These are phyloP conservation scores for Xylaria intraflava DNA, from an alignment of 495 filamentous ascomycete species.

Conservation along the genomic window DNA sequence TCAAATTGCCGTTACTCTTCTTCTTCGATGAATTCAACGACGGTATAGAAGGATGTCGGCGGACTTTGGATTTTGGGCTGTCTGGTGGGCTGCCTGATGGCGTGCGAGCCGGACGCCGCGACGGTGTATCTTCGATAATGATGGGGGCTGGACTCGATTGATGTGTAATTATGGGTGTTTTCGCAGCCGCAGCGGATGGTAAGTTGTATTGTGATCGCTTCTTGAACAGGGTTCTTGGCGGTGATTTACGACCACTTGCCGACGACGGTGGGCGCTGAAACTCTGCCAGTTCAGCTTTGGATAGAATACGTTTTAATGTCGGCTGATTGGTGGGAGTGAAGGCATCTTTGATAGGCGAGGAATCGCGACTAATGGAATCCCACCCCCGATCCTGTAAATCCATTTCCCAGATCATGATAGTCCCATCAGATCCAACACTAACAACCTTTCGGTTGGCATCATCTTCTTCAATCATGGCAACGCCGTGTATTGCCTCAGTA, in stretches of 20 bases:
- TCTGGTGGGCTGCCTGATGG: constrained; percentile 39
- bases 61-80: constrained; percentile 39
- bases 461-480: constrained; percentile 60
- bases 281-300: constrained; percentile 68
- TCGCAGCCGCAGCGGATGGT: constrained; percentile 22
- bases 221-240: constrained; percentile 51
- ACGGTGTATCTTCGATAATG: constrained; percentile 33
- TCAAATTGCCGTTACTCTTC: constrained; percentile 45
- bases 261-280: constrained; percentile 60
- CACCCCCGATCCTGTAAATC: constrained; percentile 35
- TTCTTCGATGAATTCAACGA: constrained; percentile 48
- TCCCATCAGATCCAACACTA: constrained; percentile 74
- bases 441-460: constrained; percentile 52
- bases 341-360: constrained; percentile 46
- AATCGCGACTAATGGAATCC: constrained; percentile 32
- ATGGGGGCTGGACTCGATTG: constrained; percentile 25
- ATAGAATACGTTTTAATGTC: constrained; percentile 67
- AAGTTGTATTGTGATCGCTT: constrained; percentile 35
- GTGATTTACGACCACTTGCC: constrained; percentile 51
- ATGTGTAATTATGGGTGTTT: constrained; percentile 27
- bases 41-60: constrained; percentile 49
- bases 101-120: constrained; percentile 32
- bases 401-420: constrained; percentile 78
- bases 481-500: constrained; percentile 81
- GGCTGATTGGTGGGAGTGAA: constrained; percentile 47